phyloP scores from a whole-genome alignment of 2,329 filamentous ascomycete species.

The Neofusicoccum umdonicola region DNA sequence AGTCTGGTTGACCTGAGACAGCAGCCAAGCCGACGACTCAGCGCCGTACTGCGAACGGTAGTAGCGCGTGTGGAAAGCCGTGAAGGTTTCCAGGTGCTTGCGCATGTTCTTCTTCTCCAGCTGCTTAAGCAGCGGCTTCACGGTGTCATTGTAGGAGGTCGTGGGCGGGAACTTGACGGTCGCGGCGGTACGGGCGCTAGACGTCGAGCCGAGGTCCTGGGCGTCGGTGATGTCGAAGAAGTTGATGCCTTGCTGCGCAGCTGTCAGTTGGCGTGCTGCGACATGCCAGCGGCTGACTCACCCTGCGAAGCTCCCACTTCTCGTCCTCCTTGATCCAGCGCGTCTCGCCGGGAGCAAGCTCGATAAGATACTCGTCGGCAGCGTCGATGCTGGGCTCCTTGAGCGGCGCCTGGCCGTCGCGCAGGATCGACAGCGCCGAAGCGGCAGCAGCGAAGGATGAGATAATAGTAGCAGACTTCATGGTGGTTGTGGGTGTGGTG shows the following conservation, averaged over 20 bases:
- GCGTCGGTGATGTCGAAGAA: constrained; percentile 95
- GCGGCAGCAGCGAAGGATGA: constrained; percentile 16
- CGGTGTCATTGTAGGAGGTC: constrained; percentile 62
- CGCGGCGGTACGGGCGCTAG: constrained; percentile 24
- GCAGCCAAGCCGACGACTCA: constrained; percentile 85
- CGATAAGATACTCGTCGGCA: constrained; percentile 62
- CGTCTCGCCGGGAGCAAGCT: constrained; percentile 78
- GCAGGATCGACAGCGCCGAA: constrained; percentile 12
- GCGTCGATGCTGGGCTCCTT: not conserved
- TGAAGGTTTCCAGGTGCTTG: constrained; percentile 73
- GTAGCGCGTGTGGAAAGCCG: constrained; percentile 77
- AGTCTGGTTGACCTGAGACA: constrained; percentile 69
- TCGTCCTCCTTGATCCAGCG: constrained; percentile 89
- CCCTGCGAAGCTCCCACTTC: constrained; percentile 86
- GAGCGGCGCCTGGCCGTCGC: constrained; percentile 16
- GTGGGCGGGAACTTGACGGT: constrained; percentile 66
- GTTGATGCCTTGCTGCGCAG: constrained; percentile 70
- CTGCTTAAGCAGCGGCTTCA: constrained; percentile 64
- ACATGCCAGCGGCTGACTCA: constrained; percentile 46
- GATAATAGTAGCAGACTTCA: constrained; percentile 15
- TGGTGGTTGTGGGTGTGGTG: not conserved
- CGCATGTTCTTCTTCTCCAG: constrained; percentile 76
- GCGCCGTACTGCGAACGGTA: constrained; percentile 76
- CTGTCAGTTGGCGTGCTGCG: constrained; percentile 22
- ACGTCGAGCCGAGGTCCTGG: constrained; percentile 57